These are phyloP conservation scores for Hypoxylon intermedium DNA, from an alignment of 495 filamentous ascomycete genomes.

Conservation along the genomic window DNA sequence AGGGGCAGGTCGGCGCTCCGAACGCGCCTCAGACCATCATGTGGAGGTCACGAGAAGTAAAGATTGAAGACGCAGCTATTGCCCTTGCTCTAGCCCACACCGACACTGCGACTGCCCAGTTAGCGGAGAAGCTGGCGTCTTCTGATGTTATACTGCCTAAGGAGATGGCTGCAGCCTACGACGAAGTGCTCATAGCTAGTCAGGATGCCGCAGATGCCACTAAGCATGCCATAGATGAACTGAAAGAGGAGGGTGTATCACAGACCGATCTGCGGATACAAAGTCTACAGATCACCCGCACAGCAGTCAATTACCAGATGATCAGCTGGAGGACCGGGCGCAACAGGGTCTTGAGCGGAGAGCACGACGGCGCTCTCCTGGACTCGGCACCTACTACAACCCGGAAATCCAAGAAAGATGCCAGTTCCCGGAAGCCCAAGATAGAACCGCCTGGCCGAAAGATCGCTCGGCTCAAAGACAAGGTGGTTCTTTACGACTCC, in stretches of 20 bases:
- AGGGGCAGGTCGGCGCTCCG: conserved; percentile 59
- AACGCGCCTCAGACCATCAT: conserved; percentile 76
- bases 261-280: conserved; percentile 89
- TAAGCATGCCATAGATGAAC: conserved; percentile 89
- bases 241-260: conserved; percentile 80
- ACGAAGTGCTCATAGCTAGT: conserved; percentile 85
- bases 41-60: conserved; percentile 88
- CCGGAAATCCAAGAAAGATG: conserved; percentile 53
- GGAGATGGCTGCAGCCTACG: conserved; percentile 79
- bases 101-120: conserved; percentile 57
- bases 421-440: conserved; percentile 54
- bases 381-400: conserved; percentile 53
- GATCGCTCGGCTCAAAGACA: conserved; percentile 81
- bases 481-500: conserved; percentile 90
- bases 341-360: conserved; percentile 85
- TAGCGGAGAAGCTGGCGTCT: conserved; percentile 69
- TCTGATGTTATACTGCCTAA: conserved; percentile 62
- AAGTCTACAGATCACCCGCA: conserved; percentile 87
- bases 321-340: conserved; percentile 94
- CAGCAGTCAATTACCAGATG: conserved; percentile 89
- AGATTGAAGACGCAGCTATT: conserved; percentile 92
- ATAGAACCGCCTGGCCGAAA: conserved; percentile 70
- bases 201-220: conserved; percentile 95
- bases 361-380: conserved; percentile 73
- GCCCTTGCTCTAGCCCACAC: conserved; percentile 70